Evolutionary conservation across 306 rosid species (phyloP).

Genomic region (Biancaea sappan): DNA sequence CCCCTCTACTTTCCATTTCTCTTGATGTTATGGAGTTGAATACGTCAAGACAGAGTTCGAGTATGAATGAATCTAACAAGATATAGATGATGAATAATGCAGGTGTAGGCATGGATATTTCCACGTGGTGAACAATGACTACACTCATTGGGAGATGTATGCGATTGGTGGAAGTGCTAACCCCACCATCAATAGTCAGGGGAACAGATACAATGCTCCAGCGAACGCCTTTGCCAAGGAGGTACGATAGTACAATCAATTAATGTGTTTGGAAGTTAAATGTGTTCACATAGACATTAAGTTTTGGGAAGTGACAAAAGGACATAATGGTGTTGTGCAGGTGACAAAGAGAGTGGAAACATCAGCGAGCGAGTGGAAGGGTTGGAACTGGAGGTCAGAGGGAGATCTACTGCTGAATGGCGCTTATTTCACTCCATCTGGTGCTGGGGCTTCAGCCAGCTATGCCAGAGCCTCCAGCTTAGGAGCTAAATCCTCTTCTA

Average conservation of each 20-base stretch:
- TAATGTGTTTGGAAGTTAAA: slow-evolving; percentile 13
- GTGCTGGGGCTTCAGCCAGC: slow-evolving; percentile 95
- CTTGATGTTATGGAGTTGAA: slow-evolving; percentile 25
- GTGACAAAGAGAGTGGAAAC: slow-evolving; percentile 98
- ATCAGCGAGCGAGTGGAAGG: slow-evolving; percentile 58
- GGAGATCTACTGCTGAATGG: slow-evolving; percentile 88
- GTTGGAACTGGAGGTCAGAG: slow-evolving; percentile 98
- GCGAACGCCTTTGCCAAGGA: slow-evolving; percentile 84
- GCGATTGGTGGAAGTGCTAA: slow-evolving; percentile 97
- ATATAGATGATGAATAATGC: slow-evolving; percentile 38
- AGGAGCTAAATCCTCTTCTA: slow-evolving; percentile 93
- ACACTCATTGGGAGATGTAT: slow-evolving; percentile 99
- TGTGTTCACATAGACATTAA: slow-evolving; percentile 1
- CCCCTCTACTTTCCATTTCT: slow-evolving; percentile 12
- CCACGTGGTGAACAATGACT: slow-evolving; percentile 99
- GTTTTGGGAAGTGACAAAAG: slow-evolving; percentile 9
- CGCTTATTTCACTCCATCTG: slow-evolving; percentile 94
- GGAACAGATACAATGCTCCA: slow-evolving; percentile 95
- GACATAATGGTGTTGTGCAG: slow-evolving; percentile 38
- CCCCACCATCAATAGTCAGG: slow-evolving; percentile 99
- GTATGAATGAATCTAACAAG: slow-evolving; percentile 32
- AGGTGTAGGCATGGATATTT: slow-evolving; percentile 98
- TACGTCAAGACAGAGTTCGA: neutral
- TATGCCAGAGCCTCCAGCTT: slow-evolving; percentile 98
- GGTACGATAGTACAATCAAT: slow-evolving; percentile 47